phyloP scores from a whole-genome alignment of 176 grass and related monocot species.

The maize (Zea mays) region DNA sequence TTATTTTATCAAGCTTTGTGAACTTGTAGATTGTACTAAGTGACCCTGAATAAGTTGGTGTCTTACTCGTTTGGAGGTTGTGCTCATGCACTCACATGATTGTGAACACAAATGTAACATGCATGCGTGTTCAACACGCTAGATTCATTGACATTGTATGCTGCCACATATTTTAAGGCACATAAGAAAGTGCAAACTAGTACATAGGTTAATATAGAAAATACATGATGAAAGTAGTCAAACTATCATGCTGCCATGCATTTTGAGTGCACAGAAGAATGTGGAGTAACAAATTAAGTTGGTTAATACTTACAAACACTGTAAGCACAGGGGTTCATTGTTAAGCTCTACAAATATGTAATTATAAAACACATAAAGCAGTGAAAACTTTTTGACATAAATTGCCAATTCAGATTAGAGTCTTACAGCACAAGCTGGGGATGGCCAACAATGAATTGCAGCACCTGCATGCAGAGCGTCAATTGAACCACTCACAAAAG shows the following conservation, averaged over 20 bases:
- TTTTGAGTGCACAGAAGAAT: not conserved
- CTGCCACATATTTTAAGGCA: not conserved
- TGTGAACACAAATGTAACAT: not conserved
- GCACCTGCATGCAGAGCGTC: slow-evolving; percentile 94
- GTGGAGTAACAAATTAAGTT: not conserved
- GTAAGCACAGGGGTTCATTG: not conserved
- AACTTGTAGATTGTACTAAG: not conserved
- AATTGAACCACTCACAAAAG: slow-evolving; percentile 66
- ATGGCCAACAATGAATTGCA: slow-evolving; percentile 96
- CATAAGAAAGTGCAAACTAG: not conserved
- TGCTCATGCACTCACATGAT: not conserved
- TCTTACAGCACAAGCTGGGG: slow-evolving; percentile 79
- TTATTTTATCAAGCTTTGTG: slow-evolving; percentile 5
- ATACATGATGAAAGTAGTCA: not conserved
- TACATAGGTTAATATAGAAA: slow-evolving; percentile 7
- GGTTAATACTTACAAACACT: slow-evolving; percentile 13
- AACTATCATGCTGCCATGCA: not conserved
- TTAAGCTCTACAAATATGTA: slow-evolving; percentile 10
- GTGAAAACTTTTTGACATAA: not conserved
- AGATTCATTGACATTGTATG: not conserved
- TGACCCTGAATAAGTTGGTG: not conserved
- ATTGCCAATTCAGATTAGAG: slow-evolving; percentile 5
- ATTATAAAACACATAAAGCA: not conserved
- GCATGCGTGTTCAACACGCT: not conserved
- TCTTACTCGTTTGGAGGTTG: not conserved